phyloP scores from a whole-genome alignment of 129 eudicot genomes.

The Mikania micrantha region DNA sequence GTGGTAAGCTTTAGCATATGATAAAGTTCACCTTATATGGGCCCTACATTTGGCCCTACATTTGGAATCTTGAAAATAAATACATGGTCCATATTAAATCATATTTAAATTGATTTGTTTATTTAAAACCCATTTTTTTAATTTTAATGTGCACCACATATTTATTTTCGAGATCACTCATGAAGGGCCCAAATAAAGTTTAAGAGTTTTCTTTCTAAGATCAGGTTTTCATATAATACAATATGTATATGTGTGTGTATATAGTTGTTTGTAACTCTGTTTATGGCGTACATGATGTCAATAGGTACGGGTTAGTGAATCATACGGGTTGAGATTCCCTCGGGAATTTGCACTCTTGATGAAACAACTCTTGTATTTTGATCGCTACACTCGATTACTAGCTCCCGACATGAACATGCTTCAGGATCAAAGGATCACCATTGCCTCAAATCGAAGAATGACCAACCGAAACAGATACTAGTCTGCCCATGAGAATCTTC shows the following conservation, averaged over 20 bases:
- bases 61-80: too few species aligned
- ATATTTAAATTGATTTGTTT: too few species aligned
- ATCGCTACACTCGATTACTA: conserved; percentile 93
- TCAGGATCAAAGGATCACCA: conserved; percentile 76
- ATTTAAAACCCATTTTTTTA: too few species aligned
- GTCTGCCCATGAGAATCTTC: conserved; percentile 8
- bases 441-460: conserved; percentile 62
- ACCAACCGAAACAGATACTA: conserved; percentile 37
- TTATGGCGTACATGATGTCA: conserved; percentile 7
- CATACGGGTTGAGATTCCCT: conserved; percentile 92
- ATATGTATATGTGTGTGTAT: too few species aligned
- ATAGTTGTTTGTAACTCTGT: too few species aligned
- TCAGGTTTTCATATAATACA: too few species aligned
- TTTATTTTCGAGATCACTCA: too few species aligned
- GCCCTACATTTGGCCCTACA: too few species aligned
- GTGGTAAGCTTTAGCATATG: conserved; percentile 46
- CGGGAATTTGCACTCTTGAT: conserved; percentile 97
- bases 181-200: too few species aligned
- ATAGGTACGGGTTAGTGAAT: conserved; percentile 91
- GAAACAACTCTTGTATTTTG: conserved; percentile 96
- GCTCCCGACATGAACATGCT: conserved; percentile 98
- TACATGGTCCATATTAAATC: too few species aligned
- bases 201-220: too few species aligned
- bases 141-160: too few species aligned
- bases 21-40: background rate